Conservation (phyloP, 2,329 filamentous ascomycete species). For the Didymella keratinophila region DNA sequence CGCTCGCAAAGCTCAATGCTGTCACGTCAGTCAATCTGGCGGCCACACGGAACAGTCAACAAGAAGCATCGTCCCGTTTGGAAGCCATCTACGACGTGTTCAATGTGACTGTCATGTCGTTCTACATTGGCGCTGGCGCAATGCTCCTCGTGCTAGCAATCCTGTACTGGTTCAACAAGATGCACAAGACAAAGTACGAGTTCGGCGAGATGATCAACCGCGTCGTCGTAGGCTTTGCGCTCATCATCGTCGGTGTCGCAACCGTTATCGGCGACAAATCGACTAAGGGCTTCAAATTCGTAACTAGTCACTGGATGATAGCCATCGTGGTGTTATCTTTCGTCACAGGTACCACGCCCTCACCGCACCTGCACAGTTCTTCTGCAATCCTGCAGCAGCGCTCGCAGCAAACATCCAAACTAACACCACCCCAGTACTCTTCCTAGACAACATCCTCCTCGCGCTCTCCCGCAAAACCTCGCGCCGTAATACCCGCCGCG, state of each 20-base stretch:
- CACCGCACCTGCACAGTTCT: neutral
- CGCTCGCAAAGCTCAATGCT: conserved; percentile 35
- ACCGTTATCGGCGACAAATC: conserved; percentile 30
- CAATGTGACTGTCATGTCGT: conserved; percentile 37
- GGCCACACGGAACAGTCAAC: neutral
- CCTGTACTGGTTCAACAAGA: conserved; percentile 64
- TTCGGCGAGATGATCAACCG: conserved; percentile 42
- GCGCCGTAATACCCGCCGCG: conserved; percentile 17
- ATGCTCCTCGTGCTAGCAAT: conserved; percentile 63
- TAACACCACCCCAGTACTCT: conserved; percentile 19
- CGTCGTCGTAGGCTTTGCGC: conserved; percentile 30
- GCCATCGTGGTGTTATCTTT: conserved; percentile 34
- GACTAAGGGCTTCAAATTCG: conserved; percentile 34
- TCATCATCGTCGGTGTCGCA: conserved; percentile 31
- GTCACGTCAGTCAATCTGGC: conserved; percentile 19
- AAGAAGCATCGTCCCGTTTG: conserved; percentile 12
- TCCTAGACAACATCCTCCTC: conserved; percentile 29
- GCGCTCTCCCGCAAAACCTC: conserved; percentile 20
- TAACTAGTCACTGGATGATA: conserved; percentile 33
- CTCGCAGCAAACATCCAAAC: neutral
- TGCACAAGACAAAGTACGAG: conserved; percentile 39
- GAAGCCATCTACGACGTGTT: conserved; percentile 33
- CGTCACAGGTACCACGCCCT: conserved; percentile 18
- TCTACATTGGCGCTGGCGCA: conserved; percentile 34
- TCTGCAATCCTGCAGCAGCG: neutral